Evolutionary conservation across 176 grass and related monocot genomes (phyloP).

Genomic region (Puya raimondii): DNA sequence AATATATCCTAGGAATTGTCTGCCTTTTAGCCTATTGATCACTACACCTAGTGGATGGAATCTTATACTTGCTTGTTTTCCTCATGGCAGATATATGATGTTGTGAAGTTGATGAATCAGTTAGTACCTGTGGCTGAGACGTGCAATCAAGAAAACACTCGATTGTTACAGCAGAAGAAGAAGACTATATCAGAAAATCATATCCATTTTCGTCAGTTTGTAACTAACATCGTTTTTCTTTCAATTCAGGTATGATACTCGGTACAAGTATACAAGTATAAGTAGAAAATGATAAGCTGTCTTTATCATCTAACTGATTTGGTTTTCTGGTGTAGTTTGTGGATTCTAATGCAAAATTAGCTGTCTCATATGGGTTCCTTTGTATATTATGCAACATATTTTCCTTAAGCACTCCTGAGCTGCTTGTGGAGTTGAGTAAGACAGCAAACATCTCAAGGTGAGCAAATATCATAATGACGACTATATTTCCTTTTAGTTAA

Average conservation of each 20-base stretch:
- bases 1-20: too few relatives aligned
- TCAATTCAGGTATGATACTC: constrained; percentile 33
- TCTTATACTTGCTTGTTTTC: background rate
- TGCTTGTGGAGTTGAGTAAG: constrained; percentile 39
- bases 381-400: constrained; percentile 34
- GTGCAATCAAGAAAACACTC: constrained; percentile 5
- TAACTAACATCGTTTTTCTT: constrained; percentile 25
- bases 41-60: too few relatives aligned
- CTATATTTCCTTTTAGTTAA: background rate
- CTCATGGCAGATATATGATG: constrained; percentile 31
- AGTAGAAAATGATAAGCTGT: background rate
- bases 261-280: background rate
- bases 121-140: constrained; percentile 21
- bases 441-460: constrained; percentile 53
- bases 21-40: too few relatives aligned
- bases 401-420: constrained; percentile 31
- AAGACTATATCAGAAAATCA: constrained; percentile 22
- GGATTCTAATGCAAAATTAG: constrained; percentile 33
- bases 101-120: constrained; percentile 35
- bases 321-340: constrained; percentile 30
- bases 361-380: constrained; percentile 28
- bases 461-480: constrained; percentile 1
- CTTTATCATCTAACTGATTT: background rate
- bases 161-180: constrained; percentile 30
- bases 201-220: constrained; percentile 27